Evolutionary conservation across 1,139 yeast species (phyloP).

Genomic region (Sugiyamaella sp.): DNA sequence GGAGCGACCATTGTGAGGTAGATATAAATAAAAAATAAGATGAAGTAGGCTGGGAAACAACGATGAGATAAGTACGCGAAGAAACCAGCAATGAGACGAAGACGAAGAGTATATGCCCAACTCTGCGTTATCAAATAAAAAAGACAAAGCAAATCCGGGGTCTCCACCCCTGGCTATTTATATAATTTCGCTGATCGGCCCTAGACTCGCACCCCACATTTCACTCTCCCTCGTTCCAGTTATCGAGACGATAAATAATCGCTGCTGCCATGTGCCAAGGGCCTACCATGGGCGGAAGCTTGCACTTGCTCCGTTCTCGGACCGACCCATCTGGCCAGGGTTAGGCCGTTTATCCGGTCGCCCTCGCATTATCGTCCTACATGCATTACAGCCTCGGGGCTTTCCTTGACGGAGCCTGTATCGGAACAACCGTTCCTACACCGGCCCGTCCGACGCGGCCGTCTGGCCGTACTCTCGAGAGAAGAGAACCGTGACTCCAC

Average conservation of each 20-base stretch:
- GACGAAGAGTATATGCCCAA: no score
- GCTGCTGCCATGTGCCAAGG: neutral
- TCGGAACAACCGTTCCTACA: no score
- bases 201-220: slow-evolving; percentile 9
- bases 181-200: neutral
- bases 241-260: neutral
- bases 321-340: slow-evolving; percentile 4
- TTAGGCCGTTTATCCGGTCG: neutral
- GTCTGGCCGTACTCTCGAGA: no score
- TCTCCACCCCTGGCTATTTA: neutral
- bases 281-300: slow-evolving; percentile 5
- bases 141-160: neutral
- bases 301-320: slow-evolving; percentile 6
- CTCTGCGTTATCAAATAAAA: neutral
- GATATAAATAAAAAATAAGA: neutral
- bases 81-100: no score
- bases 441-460: no score
- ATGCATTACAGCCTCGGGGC: neutral
- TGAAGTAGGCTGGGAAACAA: no score
- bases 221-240: neutral
- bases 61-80: no score
- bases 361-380: slow-evolving; percentile 4
- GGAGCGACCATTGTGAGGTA: slow-evolving; percentile 41
- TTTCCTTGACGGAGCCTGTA: neutral
- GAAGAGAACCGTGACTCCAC: no score